These are phyloP conservation scores for Ustulina deusta DNA, from an alignment of 2,329 filamentous ascomycete species.

Conservation along the genomic window DNA sequence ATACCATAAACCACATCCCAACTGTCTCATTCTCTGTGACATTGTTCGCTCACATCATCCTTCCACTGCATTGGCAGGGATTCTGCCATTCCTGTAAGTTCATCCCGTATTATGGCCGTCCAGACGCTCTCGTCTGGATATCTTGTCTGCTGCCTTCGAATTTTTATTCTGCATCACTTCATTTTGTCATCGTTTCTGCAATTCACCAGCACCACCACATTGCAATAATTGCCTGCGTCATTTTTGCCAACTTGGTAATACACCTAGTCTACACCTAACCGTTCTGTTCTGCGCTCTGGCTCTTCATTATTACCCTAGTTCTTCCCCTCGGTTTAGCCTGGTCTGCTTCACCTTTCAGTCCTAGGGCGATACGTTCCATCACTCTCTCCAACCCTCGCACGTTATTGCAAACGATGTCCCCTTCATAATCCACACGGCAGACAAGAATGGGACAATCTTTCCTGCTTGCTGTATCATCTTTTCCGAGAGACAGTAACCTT, in stretches of 20 bases:
- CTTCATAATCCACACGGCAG: background rate
- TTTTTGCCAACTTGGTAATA: background rate
- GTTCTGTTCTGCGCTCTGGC: background rate
- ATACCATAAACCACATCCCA: background rate
- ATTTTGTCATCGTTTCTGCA: background rate
- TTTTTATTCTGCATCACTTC: background rate
- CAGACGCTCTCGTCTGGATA: background rate
- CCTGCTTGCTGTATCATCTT: background rate
- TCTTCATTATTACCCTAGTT: background rate
- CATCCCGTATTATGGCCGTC: background rate
- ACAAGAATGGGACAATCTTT: background rate
- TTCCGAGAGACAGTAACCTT: background rate
- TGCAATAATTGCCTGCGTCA: too few relatives aligned
- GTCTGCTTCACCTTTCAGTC: background rate
- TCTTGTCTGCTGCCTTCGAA: background rate
- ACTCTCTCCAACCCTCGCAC: background rate
- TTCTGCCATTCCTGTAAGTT: constrained; percentile 1
- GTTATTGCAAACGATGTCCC: background rate
- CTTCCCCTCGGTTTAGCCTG: background rate
- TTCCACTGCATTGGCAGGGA: background rate
- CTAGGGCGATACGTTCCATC: too few relatives aligned
- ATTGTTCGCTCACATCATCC: background rate
- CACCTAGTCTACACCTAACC: background rate
- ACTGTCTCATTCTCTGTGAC: background rate
- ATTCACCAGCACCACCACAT: background rate